These are phyloP conservation scores for Calycina marina DNA, from an alignment of 2,329 filamentous ascomycete genomes.

Conservation along the genomic window DNA sequence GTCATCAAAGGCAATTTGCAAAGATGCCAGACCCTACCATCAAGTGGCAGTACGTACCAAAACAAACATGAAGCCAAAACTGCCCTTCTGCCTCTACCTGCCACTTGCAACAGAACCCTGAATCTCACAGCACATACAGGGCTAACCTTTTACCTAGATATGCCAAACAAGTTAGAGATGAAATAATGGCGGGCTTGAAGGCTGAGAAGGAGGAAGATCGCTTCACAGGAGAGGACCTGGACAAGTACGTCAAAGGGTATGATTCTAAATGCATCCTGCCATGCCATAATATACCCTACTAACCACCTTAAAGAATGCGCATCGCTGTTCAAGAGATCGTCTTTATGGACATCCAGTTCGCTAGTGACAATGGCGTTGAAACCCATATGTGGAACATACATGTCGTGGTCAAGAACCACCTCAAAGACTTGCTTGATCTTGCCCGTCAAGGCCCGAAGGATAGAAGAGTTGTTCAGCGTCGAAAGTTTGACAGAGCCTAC, in stretches of 20 bases:
- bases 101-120: too few relatives aligned
- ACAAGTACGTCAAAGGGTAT: slow-evolving; percentile 20
- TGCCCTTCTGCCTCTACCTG: too few relatives aligned
- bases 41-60: too few relatives aligned
- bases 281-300: neutral
- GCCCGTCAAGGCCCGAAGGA: slow-evolving; percentile 29
- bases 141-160: too few relatives aligned
- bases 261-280: slow-evolving; percentile 4
- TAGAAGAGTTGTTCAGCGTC: slow-evolving; percentile 44
- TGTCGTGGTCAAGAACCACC: slow-evolving; percentile 61
- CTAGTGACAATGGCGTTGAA: slow-evolving; percentile 50
- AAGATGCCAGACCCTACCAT: too few relatives aligned
- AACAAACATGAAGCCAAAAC: too few relatives aligned
- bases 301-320: slow-evolving; percentile 16
- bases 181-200: slow-evolving; percentile 32
- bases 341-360: slow-evolving; percentile 56
- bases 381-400: slow-evolving; percentile 66
- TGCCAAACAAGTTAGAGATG: slow-evolving; percentile 32
- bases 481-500: slow-evolving; percentile 73
- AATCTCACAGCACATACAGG: too few relatives aligned
- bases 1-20: too few relatives aligned
- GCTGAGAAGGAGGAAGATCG: too few relatives aligned
- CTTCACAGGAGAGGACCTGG: slow-evolving; percentile 35
- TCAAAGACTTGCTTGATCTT: slow-evolving; percentile 52
- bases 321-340: slow-evolving; percentile 57